Evolutionary conservation across 306 rosid species (phyloP), one percentile per base, ranked within the genome.

Genomic region (Comarum palustre): DNA sequence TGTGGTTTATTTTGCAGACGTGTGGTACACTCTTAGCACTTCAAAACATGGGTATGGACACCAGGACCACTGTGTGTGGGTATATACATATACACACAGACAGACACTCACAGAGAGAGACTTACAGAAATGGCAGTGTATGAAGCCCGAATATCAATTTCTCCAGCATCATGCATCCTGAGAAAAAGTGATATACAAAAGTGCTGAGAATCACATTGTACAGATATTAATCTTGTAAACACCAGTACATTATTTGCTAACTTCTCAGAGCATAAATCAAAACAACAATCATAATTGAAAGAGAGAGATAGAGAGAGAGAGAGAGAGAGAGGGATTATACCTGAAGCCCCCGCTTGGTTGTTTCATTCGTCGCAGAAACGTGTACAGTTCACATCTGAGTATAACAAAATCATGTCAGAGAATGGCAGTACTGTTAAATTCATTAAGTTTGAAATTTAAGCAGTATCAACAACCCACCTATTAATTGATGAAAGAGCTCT

Each of bases 91-190:
- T 1, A 46, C 1, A 46, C 6, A 46, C 0, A 16, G 36, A 32
- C 34, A 55, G 34, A 75, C 8, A 64, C 67, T 74, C 6, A 31
- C 48, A 69, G 58, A 59, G 36, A 77, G 54, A 79, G 60, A 86
- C 94, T 85, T 84, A 91, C 98, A 78, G 98, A 91, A 75, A 93
- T 86, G 59, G 98, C 97, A 79, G 97, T 93, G 87, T 93, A 93
- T 89, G 92, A 87, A 72, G 97, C 97, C 59, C 98, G 93, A 38
- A 85, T 91, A 68, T 93, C 98, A 68, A 89, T 85, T 86, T 93
- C 98, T 75, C 97, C 98, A 42, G 75, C 91, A 79, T 87, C 89
- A 72, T 93, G 98, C 97, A 91, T 91, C 82, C 98, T 93, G 69
- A 66, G 36, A 41, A 65, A 38, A 52, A 73, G 69, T 54, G 16